Base-by-base conservation (phyloP, 805 yeast species). In the Sugiyamaella americana region DNA sequence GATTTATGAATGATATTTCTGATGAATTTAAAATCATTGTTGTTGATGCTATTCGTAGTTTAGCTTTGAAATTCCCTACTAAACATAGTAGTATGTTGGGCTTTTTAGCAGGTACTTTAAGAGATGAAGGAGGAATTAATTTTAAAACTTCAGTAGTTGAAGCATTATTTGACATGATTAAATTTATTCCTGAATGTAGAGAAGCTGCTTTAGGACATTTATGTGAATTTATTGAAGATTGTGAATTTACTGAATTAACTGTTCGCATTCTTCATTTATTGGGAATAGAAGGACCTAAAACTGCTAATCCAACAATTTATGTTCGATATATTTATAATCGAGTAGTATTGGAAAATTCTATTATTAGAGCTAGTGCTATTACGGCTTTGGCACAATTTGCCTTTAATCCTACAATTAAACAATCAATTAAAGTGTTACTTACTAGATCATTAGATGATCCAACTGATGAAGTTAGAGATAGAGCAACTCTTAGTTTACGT, bases 161-260 rank as follows among this genome's bases (percentile, higher is more conserved):
- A 64, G 95, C 98, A 1, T 76, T 93, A 54, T 87, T 89, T 56
- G 98, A 91, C 64, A 75, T 93, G 66, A 86, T 93, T 57, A 82
- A 84, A 56, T 87, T 83, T 61, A 81, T 87, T 50, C 95, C 96
- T 18, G 80, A 74, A 53, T 87, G 94, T 11, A 79, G 86, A 59
- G 93, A 85, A 57, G 66, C 77, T 41, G 95, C 96, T 19, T 72
- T 93, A 60, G 87, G 85, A 68, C 83, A 83, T 65, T 74, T 93
- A 58, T 88, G 98, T 74, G 98, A 93, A 67, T 89, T 88, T 62
- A 93, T 93, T 59, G 98, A 93, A 69, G 98, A 93, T 72, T 93
- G 98, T 70, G 98, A 93, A 69, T 91, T 76, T 70, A 85, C 96
- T 24, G 96, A 88, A 67, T 79, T 93, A 51, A 79, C 94, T 22